Evolutionary conservation across 2,329 filamentous ascomycete genomes (phyloP).

Genomic region (Coleophoma eucalyptorum): DNA sequence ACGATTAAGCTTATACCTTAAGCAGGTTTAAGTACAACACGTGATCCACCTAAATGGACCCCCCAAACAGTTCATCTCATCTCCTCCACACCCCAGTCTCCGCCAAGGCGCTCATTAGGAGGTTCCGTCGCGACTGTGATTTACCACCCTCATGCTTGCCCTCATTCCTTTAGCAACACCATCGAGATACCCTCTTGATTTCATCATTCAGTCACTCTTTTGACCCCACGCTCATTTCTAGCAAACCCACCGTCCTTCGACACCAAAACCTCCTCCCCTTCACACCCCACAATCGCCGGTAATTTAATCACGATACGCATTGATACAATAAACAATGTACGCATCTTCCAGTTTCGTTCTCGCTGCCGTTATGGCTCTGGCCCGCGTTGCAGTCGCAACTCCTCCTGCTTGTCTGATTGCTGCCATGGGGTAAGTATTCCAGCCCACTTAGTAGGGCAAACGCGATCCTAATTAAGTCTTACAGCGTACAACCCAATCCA

Average conservation of each 20-base stretch:
- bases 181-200: no score
- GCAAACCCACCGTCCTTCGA: slow-evolving; percentile 13
- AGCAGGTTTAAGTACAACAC: no score
- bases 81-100: no score
- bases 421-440: slow-evolving; percentile 13
- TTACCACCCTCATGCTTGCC: no score
- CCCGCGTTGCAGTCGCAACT: slow-evolving; percentile 15
- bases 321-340: slow-evolving; percentile 15
- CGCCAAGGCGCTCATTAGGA: no score
- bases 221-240: slow-evolving; percentile 13
- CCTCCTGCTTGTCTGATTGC: slow-evolving; percentile 23
- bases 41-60: no score
- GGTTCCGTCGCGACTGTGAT: no score
- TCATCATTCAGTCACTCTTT: slow-evolving; percentile 10
- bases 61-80: no score
- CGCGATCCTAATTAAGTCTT: background rate
- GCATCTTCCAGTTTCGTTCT: slow-evolving; percentile 17
- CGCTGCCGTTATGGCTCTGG: slow-evolving; percentile 12
- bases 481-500: slow-evolving; percentile 15
- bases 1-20: no score
- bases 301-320: slow-evolving; percentile 1
- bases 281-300: background rate
- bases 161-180: no score
- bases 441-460: background rate
- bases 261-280: slow-evolving; percentile 2